Conservation (phyloP, 2,329 filamentous ascomycete species). For the Myrmaecium sp. region DNA sequence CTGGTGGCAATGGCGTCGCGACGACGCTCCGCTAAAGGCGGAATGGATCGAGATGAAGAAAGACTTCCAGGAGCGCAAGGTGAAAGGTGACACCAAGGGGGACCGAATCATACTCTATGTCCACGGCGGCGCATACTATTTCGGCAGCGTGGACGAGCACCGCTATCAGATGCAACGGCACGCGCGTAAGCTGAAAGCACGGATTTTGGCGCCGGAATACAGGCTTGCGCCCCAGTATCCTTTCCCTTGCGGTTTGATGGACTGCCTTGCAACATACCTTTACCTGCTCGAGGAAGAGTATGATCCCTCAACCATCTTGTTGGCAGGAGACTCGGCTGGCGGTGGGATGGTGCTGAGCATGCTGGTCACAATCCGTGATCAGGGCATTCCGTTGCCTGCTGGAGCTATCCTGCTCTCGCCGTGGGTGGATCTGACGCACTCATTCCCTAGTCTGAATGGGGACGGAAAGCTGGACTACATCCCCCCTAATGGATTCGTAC, state of each 20-base stretch:
- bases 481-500: constrained; percentile 71
- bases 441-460: constrained; percentile 72
- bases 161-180: constrained; percentile 97
- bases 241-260: constrained; percentile 82
- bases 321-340: constrained; percentile 87
- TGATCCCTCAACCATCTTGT: constrained; percentile 62
- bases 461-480: constrained; percentile 73
- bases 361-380: constrained; percentile 66
- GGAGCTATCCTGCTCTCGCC: constrained; percentile 84
- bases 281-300: constrained; percentile 56
- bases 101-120: constrained; percentile 82
- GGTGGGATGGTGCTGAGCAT: constrained; percentile 75
- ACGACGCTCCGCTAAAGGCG: constrained; percentile 48
- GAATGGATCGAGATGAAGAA: constrained; percentile 96
- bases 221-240: constrained; percentile 85
- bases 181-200: constrained; percentile 80
- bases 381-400: constrained; percentile 67
- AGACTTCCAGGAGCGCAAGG: constrained; percentile 58
- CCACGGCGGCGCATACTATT: constrained; percentile 89
- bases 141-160: constrained; percentile 89
- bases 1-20: constrained; percentile 57
- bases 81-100: constrained; percentile 35
- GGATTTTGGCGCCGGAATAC: constrained; percentile 74
- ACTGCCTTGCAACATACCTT: constrained; percentile 78
- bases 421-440: constrained; percentile 92